Evolutionary conservation across 441 rosid genomes (phyloP), one percentile per base, ranked within the genome.

Genomic region (Geranium incanum): DNA sequence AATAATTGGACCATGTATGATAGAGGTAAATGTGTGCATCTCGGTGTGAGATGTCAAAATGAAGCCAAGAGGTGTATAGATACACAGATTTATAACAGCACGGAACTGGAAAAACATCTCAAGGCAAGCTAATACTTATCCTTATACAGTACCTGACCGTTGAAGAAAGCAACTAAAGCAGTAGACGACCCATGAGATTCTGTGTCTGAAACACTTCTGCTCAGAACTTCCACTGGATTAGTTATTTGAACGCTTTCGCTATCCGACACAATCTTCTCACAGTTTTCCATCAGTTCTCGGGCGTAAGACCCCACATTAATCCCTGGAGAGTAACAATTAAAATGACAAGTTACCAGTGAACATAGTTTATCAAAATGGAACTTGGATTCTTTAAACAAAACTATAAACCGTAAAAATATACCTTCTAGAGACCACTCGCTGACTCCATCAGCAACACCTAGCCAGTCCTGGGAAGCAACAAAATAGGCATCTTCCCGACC

Each of bases 401-500:
- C 8, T 13, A 23, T 7, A 12, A 2, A 68, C 66, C 28, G 38
- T 36, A 43, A 28, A 69, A 50, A 38, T 28, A 70, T 83, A 92
- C 96, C 98, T 81, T 86, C 85, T 72, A 88, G 70, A 36, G 95
- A 89, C 98, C 98, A 92, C 63, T 80, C 84, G 73, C 84, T 82
- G 76, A 80, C 84, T 83, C 98, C 98, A 66, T 92, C 92, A 4
- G 92, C 96, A 79, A 92, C 68, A 65, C 96, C 95, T n/a, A 90
- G 76, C 98, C 98, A 92, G 74, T 85, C 86, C 67, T 66, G 48
- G 19, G 72, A 13, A 72, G 78, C 69, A 71, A 87, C 68, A 78
- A 92, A 92, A 79, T 87, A 85, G 68, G 90, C 90, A 85, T 92
- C 96, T 62, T 86, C 85, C 70, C 86, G 83, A 87, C 96, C 98